These are phyloP conservation scores for Microthyrium microscopicum DNA, from an alignment of 2,329 filamentous ascomycete genomes.

Conservation along the genomic window DNA sequence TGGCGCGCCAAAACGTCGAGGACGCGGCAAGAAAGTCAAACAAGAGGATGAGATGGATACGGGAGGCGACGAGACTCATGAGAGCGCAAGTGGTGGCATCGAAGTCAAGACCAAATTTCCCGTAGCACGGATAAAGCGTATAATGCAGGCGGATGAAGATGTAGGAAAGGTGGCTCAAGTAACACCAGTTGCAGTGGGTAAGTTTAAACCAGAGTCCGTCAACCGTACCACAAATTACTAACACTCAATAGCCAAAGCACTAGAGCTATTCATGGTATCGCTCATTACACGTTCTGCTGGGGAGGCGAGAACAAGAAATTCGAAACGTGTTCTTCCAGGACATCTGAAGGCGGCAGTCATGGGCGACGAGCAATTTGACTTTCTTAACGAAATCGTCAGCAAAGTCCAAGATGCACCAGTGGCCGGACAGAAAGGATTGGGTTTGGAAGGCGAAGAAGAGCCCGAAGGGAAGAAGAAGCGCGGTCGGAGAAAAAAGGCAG, in stretches of 20 bases:
- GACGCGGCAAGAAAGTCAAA: slow-evolving; percentile 4
- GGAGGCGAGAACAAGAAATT: slow-evolving; percentile 65
- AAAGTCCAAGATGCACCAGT: slow-evolving; percentile 55
- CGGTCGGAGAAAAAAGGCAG: background rate
- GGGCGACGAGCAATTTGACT: slow-evolving; percentile 85
- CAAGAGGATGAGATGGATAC: slow-evolving; percentile 3
- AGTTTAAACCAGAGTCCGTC: slow-evolving; percentile 15
- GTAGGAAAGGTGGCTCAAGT: slow-evolving; percentile 97
- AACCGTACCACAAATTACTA: slow-evolving; percentile 5
- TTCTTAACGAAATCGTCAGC: slow-evolving; percentile 74
- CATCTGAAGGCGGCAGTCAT: slow-evolving; percentile 87
- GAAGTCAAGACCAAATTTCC: slow-evolving; percentile 90
- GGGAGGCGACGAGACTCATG: slow-evolving; percentile 1
- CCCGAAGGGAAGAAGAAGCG: slow-evolving; percentile 7
- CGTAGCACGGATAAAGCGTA: slow-evolving; percentile 91
- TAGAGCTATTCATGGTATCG: slow-evolving; percentile 96
- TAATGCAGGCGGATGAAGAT: slow-evolving; percentile 98
- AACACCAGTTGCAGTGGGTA: slow-evolving; percentile 80
- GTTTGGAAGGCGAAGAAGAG: slow-evolving; percentile 7
- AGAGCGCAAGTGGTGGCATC: slow-evolving; percentile 25
- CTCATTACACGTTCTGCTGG: slow-evolving; percentile 78
- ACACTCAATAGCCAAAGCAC: slow-evolving; percentile 53
- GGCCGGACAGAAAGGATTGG: slow-evolving; percentile 3
- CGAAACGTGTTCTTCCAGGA: slow-evolving; percentile 74
- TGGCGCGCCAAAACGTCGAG: background rate